A percentile compares a stretch with the other conserved stretches of the same genome.
phyloP scores from a whole-genome alignment of 768 basidiomycete species.

The Neoboletus magnificus region DNA sequence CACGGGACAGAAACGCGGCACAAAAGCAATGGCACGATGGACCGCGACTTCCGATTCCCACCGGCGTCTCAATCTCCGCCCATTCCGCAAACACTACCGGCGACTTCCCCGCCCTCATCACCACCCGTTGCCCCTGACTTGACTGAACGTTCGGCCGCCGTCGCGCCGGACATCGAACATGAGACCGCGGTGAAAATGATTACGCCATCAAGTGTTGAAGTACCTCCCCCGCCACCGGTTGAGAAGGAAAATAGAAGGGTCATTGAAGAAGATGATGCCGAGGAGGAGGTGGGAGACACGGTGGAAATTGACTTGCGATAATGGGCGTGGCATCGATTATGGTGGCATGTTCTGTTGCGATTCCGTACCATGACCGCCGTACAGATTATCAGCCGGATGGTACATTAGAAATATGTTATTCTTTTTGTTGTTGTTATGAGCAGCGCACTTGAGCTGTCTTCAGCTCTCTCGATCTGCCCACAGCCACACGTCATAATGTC shows the following conservation, averaged over 20 bases:
- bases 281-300: slow-evolving; percentile 77
- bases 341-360: neutral
- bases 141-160: slow-evolving; percentile 3
- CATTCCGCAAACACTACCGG: slow-evolving; percentile 11
- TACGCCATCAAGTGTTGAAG: slow-evolving; percentile 64
- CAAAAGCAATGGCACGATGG: slow-evolving; percentile 72
- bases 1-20: slow-evolving; percentile 25
- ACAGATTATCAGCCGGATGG: neutral
- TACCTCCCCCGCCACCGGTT: slow-evolving; percentile 76
- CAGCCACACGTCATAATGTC: slow-evolving; percentile 11
- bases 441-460: neutral
- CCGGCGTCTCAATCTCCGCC: slow-evolving; percentile 14
- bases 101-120: slow-evolving; percentile 31
- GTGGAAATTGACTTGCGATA: slow-evolving; percentile 63
- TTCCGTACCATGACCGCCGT: neutral
- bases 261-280: slow-evolving; percentile 50
- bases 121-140: slow-evolving; percentile 23
- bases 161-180: slow-evolving; percentile 8
- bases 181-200: slow-evolving; percentile 35
- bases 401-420: slow-evolving; percentile 13
- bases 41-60: slow-evolving; percentile 72
- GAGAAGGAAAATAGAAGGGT: slow-evolving; percentile 60
- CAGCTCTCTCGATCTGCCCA: neutral
- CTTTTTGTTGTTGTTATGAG: neutral
- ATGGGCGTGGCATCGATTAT: slow-evolving; percentile 6